Conservation (phyloP, 2,329 filamentous ascomycete genomes). For the Aspergillus arachidicola region DNA sequence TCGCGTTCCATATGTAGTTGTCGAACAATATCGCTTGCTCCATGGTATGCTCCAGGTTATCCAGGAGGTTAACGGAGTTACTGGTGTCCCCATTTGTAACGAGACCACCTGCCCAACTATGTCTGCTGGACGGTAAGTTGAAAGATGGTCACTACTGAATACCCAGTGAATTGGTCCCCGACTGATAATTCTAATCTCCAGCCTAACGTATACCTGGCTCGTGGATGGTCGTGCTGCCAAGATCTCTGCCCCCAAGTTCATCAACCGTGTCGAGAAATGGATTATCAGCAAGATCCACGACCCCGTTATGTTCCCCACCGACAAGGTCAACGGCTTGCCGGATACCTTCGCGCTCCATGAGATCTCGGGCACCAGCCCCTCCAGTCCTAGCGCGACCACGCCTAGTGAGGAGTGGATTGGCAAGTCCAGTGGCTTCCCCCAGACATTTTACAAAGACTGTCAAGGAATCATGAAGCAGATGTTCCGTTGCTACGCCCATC, state of each 20-base stretch:
- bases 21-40: constrained; percentile 87
- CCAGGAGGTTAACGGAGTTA: constrained; percentile 79
- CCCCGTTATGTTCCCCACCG: constrained; percentile 84
- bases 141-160: not conserved
- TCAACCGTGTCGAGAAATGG: constrained; percentile 95
- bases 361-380: constrained; percentile 51
- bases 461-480: constrained; percentile 96
- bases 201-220: constrained; percentile 95
- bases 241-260: constrained; percentile 89
- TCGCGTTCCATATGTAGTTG: constrained; percentile 58
- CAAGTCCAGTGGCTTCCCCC: constrained; percentile 89
- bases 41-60: constrained; percentile 88
- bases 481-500: constrained; percentile 96
- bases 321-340: constrained; percentile 66
- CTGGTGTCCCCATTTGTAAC: constrained; percentile 78
- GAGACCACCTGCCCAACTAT: constrained; percentile 81
- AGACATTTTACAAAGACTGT: constrained; percentile 85
- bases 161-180: not conserved
- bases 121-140: constrained; percentile 86
- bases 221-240: constrained; percentile 87
- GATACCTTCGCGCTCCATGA: constrained; percentile 58
- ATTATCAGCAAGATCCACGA: constrained; percentile 96
- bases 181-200: constrained; percentile 41
- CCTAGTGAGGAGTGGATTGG: constrained; percentile 77
- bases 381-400: constrained; percentile 60